These are phyloP conservation scores for Cephalotrichum gorgonifer DNA, from an alignment of 2,329 filamentous ascomycete genomes.

Conservation along the genomic window DNA sequence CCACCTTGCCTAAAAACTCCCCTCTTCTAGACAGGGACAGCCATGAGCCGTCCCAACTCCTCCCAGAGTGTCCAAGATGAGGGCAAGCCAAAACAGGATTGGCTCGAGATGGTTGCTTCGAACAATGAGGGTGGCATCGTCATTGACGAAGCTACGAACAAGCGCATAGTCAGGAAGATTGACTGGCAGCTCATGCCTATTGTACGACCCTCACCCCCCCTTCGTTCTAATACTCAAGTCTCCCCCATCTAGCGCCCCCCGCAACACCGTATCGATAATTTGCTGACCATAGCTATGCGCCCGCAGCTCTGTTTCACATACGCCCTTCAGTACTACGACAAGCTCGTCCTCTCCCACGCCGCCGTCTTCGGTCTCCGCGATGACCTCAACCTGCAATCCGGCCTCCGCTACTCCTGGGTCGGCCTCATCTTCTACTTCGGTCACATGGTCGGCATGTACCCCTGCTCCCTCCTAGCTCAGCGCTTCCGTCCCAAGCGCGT, in stretches of 20 bases:
- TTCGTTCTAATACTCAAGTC: not conserved
- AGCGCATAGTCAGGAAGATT: constrained; percentile 19
- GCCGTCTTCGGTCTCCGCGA: constrained; percentile 28
- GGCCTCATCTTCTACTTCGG: constrained; percentile 29
- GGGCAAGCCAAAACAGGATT: not conserved
- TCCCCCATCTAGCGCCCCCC: not conserved
- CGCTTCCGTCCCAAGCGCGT: constrained; percentile 9
- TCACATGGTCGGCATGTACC: constrained; percentile 24
- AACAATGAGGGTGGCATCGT: not conserved
- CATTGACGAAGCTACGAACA: constrained; percentile 8
- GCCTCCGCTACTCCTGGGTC: constrained; percentile 27
- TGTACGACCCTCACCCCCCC: not conserved
- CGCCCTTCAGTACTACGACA: constrained; percentile 13
- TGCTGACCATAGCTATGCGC: not conserved
- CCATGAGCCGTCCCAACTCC: not conserved
- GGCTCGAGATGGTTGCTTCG: not conserved
- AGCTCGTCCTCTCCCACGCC: constrained; percentile 18
- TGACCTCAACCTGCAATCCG: constrained; percentile 19
- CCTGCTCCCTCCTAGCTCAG: constrained; percentile 20
- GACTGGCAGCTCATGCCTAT: constrained; percentile 13
- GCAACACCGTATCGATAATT: not conserved
- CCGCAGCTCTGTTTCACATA: constrained; percentile 12
- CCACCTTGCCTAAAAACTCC: too few species aligned
- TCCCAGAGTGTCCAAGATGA: not conserved
- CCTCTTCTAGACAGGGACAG: not conserved